Evolutionary conservation across 805 yeast species (phyloP), one percentile per base, ranked within the genome.

Genomic region (Lipomyces kockii): DNA sequence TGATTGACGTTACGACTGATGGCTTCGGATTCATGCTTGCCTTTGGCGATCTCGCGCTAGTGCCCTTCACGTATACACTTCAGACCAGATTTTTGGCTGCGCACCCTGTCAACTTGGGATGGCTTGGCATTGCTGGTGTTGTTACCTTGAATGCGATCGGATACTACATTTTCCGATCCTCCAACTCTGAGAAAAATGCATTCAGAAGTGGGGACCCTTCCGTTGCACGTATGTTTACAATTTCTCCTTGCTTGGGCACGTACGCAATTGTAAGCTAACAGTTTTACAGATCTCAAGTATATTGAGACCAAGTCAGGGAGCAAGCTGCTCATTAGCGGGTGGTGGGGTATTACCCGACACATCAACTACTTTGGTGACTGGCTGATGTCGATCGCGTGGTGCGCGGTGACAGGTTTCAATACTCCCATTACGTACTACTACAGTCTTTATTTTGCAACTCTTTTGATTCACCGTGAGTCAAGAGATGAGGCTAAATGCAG

Each of bases 1-100:
- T 95, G 98, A 94, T 95, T 85, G 99, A 95, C 78, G 87, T 93
- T 60, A 90, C 96, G 6, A 91, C 97, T 11, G 99, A 95, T 80
- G 99, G 99, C 0, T 92, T 95, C 77, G 99, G 99, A 0, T 93
- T 89, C 80, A 95, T 95, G 99, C 82, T 95, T 62, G 87, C 92
- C 2, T 93, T 94, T 80, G 99, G 99, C 35, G 99, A 95, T 77
- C 83, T 95, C 74, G 87, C 95, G 1, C 84, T 95, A 82, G 92
- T 95, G 27, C 99, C 99, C 39, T 94, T 94, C 82, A 85, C 97
- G 1, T 95, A 95, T 78, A 84, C 92, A 9, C 77, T 95, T 67
- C 99, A 95, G 77, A 84, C 97, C 1, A 84, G 98, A 69, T 95
- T 87, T 76, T 80, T 94, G 70, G 85, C 92, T 5, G 83, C 87